Evolutionary conservation across 164 flowering plant genomes (phyloP), one percentile per base, ranked within the genome.

Genomic region (Berberis vulgaris): DNA sequence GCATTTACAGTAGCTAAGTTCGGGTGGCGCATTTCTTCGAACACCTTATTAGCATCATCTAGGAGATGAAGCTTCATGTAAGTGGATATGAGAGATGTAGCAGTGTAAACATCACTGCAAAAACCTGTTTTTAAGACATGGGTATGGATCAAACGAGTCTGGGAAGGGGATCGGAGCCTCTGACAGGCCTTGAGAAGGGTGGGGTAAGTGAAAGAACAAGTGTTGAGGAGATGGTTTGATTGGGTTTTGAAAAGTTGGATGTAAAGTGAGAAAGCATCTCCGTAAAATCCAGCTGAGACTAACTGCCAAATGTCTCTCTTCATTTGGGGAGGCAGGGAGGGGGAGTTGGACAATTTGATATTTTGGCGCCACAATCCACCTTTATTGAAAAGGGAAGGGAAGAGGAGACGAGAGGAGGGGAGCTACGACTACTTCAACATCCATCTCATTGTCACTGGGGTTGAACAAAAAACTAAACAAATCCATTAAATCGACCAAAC

Each of bases 151-250:
- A 26, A 26, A 26, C 26, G 26, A 26, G 26, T 64, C 3, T 71
- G 76, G 13, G 73, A 49, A 8, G 68, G 43, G 5, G 72, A 38
- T 45, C 62, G 44, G 65, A 83, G 82, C 69, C 76, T 78, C 38
- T 68, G 74, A 66, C 91, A 85, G 6, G 91, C 86, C 78, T 85
- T 86, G 75, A 91, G 77, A 9, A 86, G 83, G 49, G 72, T 79
- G 52, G 93, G 91, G 73, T 74, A 91, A 11, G 84, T 80, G 84
- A 82, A 84, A 49, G 26, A 26, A 26, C 26, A 26, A 26, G 26
- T 26, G 26, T 60, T 57, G 47, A 73, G 61, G 59, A 81, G 77
- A 4, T 49, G 74, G 5, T 63, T 1, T 3, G 54, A 12, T 1
- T 83, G 72, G 61, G 77, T 62, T 13, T 83, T 69, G 64, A 68